A percentile compares a stretch with the other conserved stretches of the same genome.
phyloP scores from a whole-genome alignment of 2,329 filamentous ascomycete species.

The Aspergillus glaucus region DNA sequence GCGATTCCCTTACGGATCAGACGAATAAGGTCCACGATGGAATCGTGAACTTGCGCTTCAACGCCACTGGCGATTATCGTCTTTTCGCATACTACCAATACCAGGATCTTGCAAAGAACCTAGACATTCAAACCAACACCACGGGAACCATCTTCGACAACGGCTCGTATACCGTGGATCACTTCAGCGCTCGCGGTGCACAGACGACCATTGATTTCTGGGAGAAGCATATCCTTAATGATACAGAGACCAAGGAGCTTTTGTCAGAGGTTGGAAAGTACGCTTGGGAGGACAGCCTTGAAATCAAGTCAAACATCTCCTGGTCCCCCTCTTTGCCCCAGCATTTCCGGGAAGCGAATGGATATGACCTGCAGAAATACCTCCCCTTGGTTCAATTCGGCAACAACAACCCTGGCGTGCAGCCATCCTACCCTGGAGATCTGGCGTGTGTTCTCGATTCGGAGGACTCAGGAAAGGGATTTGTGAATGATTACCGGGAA shows the following conservation, averaged over 20 bases:
- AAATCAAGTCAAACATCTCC: constrained; percentile 24
- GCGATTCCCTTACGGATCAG: not conserved
- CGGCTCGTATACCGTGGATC: constrained; percentile 35
- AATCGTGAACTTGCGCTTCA: constrained; percentile 2
- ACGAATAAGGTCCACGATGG: not conserved
- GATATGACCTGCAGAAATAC: constrained; percentile 26
- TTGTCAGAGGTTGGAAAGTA: constrained; percentile 31
- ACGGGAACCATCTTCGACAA: constrained; percentile 24
- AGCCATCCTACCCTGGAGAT: constrained; percentile 2
- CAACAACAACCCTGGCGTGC: constrained; percentile 7
- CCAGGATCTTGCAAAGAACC: constrained; percentile 13
- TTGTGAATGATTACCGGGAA: constrained; percentile 6
- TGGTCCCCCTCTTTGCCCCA: constrained; percentile 29
- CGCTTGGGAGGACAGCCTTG: constrained; percentile 15
- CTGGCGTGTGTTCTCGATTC: constrained; percentile 6
- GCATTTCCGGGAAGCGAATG: constrained; percentile 22
- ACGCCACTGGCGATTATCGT: constrained; percentile 1
- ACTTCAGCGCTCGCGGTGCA: constrained; percentile 36
- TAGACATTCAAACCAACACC: constrained; percentile 18
- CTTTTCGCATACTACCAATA: constrained; percentile 16
- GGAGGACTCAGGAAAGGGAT: constrained; percentile 4
- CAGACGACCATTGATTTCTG: constrained; percentile 31
- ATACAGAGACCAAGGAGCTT: constrained; percentile 21
- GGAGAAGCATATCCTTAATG: constrained; percentile 33
- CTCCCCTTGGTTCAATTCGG: constrained; percentile 20